Conservation (phyloP, 768 basidiomycete genomes). For the Amanita inopinata region DNA sequence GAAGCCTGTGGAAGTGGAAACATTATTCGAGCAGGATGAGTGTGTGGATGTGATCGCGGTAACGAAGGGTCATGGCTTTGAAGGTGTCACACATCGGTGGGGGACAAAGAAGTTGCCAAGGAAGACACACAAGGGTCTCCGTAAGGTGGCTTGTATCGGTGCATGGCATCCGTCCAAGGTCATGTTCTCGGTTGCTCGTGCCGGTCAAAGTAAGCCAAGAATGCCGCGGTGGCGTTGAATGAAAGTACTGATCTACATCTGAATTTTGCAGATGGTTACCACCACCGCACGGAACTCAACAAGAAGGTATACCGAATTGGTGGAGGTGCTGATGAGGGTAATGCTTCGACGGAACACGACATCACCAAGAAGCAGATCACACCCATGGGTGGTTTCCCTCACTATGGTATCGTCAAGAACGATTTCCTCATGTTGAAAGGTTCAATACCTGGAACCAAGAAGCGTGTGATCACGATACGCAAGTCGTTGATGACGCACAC, state of each 20-base stretch:
- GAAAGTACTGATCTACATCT: background rate
- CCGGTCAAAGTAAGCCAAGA: slow-evolving; percentile 83
- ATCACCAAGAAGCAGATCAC: slow-evolving; percentile 90
- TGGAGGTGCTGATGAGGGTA: slow-evolving; percentile 61
- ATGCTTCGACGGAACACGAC: slow-evolving; percentile 92
- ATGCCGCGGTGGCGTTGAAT: background rate
- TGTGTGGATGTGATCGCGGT: slow-evolving; percentile 95
- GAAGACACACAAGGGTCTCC: slow-evolving; percentile 99
- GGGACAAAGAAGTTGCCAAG: slow-evolving; percentile 97
- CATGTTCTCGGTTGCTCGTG: slow-evolving; percentile 99
- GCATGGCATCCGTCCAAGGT: slow-evolving; percentile 99
- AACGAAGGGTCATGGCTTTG: slow-evolving; percentile 98
- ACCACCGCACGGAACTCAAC: slow-evolving; percentile 96
- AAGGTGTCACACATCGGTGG: slow-evolving; percentile 99
- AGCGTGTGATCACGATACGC: slow-evolving; percentile 95
- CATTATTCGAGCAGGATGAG: slow-evolving; percentile 95
- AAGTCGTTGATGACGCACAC: slow-evolving; percentile 97
- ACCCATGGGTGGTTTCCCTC: slow-evolving; percentile 98
- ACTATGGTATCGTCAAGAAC: slow-evolving; percentile 98
- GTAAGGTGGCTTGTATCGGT: slow-evolving; percentile 98
- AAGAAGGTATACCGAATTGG: slow-evolving; percentile 99
- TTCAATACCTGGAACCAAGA: slow-evolving; percentile 90
- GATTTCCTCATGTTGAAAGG: slow-evolving; percentile 98
- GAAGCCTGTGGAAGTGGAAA: slow-evolving; percentile 81
- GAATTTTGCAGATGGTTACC: slow-evolving; percentile 68